Conservation (phyloP, 495 filamentous ascomycete genomes). For the Pyrenopolyporus hunteri region DNA sequence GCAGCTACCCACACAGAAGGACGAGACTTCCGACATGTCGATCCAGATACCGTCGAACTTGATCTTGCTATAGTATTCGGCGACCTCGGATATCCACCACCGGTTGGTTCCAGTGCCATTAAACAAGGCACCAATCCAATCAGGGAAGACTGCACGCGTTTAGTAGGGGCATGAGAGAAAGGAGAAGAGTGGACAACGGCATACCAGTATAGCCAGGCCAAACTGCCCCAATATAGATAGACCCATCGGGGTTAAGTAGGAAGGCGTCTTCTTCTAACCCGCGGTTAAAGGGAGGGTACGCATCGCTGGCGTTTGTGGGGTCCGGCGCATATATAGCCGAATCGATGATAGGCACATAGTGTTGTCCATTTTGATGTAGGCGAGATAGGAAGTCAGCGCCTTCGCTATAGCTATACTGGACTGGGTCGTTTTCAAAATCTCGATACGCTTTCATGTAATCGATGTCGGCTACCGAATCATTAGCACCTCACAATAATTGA, state of each 20-base stretch:
- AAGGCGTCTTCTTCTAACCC: slow-evolving; percentile 71
- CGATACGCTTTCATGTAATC: slow-evolving; percentile 75
- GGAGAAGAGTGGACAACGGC: background rate
- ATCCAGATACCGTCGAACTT: slow-evolving; percentile 89
- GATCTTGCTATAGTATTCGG: slow-evolving; percentile 63
- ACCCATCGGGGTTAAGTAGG: slow-evolving; percentile 70
- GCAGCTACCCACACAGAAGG: slow-evolving; percentile 82
- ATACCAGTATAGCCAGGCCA: slow-evolving; percentile 81
- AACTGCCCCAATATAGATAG: slow-evolving; percentile 77
- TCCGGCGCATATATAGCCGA: slow-evolving; percentile 80
- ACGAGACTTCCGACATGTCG: slow-evolving; percentile 83
- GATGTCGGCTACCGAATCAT: slow-evolving; percentile 69
- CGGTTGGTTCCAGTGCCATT: slow-evolving; percentile 60
- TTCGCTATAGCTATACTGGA: slow-evolving; percentile 66
- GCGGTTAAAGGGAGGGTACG: slow-evolving; percentile 70
- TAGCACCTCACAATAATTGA: background rate
- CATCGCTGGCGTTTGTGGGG: slow-evolving; percentile 71
- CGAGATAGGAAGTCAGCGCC: slow-evolving; percentile 68
- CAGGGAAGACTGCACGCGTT: slow-evolving; percentile 55
- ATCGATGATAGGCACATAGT: slow-evolving; percentile 87
- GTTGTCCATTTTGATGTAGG: slow-evolving; percentile 70
- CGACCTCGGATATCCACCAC: slow-evolving; percentile 78
- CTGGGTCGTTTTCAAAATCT: slow-evolving; percentile 77
- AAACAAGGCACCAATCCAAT: slow-evolving; percentile 65
- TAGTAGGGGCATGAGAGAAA: slow-evolving; percentile 55